A percentile compares a stretch with the other conserved stretches of the same genome.
These are phyloP conservation scores for Cryptosporidium xiaoi DNA, from an alignment of 169 alveolate genomes.

Conservation along the genomic window DNA sequence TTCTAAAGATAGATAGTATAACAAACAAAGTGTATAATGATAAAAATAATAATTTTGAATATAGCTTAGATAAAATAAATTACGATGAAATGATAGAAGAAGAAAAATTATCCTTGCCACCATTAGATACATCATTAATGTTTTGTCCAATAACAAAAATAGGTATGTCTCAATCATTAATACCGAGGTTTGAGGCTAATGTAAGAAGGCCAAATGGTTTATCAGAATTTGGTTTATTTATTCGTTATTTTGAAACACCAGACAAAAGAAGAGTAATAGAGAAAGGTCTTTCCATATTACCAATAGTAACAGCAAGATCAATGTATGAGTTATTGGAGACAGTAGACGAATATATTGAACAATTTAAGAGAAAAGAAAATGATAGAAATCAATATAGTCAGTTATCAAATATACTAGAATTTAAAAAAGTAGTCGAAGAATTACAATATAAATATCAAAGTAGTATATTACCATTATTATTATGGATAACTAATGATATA, in stretches of 20 bases:
- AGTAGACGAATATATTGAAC: slow-evolving; percentile 44
- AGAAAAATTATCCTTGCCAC: slow-evolving; percentile 25
- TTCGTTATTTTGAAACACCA: slow-evolving; percentile 49
- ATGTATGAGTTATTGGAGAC: slow-evolving; percentile 32
- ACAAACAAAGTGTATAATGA: not conserved
- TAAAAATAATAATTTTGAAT: not conserved
- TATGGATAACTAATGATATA: slow-evolving; percentile 44
- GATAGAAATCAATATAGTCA: slow-evolving; percentile 24
- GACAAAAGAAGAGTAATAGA: slow-evolving; percentile 51
- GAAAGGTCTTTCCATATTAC: slow-evolving; percentile 1
- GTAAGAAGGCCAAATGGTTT: slow-evolving; percentile 30
- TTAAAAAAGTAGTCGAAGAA: slow-evolving; percentile 37
- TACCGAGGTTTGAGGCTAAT: slow-evolving; percentile 54
- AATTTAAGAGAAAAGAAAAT: slow-evolving; percentile 40
- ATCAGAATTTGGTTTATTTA: slow-evolving; percentile 45
- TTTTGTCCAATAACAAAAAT: slow-evolving; percentile 58
- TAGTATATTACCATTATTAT: slow-evolving; percentile 10
- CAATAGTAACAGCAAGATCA: slow-evolving; percentile 33
- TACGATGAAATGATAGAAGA: slow-evolving; percentile 48
- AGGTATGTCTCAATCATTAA: slow-evolving; percentile 35
- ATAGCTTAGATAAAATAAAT: slow-evolving; percentile 10
- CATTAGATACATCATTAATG: slow-evolving; percentile 45
- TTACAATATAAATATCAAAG: slow-evolving; percentile 4
- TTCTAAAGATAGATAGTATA: not conserved
- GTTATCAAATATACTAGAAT: slow-evolving; percentile 17